Conservation (phyloP, 352 stramenopile genomes). For the Phytophthora fragariae region DNA sequence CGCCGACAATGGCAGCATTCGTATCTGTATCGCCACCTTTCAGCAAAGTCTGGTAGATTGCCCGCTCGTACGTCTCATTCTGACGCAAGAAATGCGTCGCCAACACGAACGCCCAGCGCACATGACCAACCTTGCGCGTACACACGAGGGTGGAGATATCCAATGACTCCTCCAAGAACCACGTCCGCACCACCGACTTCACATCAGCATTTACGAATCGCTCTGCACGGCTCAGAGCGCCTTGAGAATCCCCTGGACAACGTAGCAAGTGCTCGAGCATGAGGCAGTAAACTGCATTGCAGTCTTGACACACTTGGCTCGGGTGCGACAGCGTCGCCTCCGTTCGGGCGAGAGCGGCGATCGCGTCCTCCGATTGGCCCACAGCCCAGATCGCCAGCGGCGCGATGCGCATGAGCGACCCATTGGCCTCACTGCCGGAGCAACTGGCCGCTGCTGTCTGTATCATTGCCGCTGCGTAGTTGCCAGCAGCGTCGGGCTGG, state of each 20-base stretch:
- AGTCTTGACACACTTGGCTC: slow-evolving; percentile 61
- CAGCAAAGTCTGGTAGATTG: slow-evolving; percentile 56
- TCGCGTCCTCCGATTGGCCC: slow-evolving; percentile 32
- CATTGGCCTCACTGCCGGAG: slow-evolving; percentile 56
- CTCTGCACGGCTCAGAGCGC: slow-evolving; percentile 47
- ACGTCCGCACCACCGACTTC: slow-evolving; percentile 39
- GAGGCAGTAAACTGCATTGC: slow-evolving; percentile 67
- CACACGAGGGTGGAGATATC: slow-evolving; percentile 46
- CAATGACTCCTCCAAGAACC: slow-evolving; percentile 60
- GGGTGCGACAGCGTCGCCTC: slow-evolving; percentile 64
- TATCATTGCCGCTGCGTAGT: slow-evolving; percentile 38
- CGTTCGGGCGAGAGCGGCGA: slow-evolving; percentile 38
- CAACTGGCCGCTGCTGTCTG: slow-evolving; percentile 32
- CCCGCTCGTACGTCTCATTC: slow-evolving; percentile 50
- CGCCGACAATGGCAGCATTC: slow-evolving; percentile 67
- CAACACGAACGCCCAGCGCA: slow-evolving; percentile 61
- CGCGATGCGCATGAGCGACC: slow-evolving; percentile 61
- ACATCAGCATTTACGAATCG: slow-evolving; percentile 43
- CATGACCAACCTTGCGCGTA: slow-evolving; percentile 45
- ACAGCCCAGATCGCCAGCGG: slow-evolving; percentile 55
- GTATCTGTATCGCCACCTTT: slow-evolving; percentile 69
- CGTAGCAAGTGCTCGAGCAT: slow-evolving; percentile 56
- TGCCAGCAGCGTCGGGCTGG: slow-evolving; percentile 19
- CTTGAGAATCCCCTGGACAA: slow-evolving; percentile 42
- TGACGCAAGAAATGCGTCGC: slow-evolving; percentile 55